Conservation (phyloP, 352 stramenopile genomes). For the Globisporangium barbulae region DNA sequence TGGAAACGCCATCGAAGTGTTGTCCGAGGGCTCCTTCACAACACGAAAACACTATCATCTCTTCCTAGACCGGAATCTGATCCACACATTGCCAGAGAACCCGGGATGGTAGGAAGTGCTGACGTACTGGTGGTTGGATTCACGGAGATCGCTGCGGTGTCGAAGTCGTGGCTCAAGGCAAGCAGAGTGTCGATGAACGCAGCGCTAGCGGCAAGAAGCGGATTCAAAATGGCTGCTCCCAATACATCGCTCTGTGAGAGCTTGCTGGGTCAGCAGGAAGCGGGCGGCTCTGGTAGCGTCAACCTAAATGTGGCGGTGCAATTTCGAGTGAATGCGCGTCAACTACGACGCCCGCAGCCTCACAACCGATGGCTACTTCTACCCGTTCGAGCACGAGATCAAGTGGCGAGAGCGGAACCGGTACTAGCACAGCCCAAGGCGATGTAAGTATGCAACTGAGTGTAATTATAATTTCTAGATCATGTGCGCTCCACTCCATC, state of each 20-base stretch:
- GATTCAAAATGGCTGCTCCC: neutral
- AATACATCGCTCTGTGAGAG: neutral
- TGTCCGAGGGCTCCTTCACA: neutral
- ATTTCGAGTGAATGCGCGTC: neutral
- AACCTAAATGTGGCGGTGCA: neutral
- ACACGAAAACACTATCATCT: neutral
- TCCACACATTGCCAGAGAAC: neutral
- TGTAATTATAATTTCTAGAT: too few species aligned
- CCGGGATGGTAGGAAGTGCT: neutral
- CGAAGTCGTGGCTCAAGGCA: neutral
- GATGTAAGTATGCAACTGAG: too few species aligned
- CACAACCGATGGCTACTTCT: neutral
- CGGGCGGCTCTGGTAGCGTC: neutral
- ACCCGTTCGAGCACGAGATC: neutral
- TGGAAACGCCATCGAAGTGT: neutral
- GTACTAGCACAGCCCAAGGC: neutral
- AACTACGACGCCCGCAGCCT: neutral
- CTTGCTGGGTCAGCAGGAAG: neutral
- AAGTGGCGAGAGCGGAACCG: neutral
- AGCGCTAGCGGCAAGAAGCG: neutral
- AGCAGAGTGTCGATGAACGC: neutral
- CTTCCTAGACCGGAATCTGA: slow-evolving; percentile 2
- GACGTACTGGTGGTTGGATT: neutral
- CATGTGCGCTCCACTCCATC: too few species aligned
- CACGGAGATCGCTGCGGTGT: neutral